Percentiles rank a stretch among this genome's conserved stretches.
Conservation (phyloP, 2,329 filamentous ascomycete species). For the Aspergillus costaricaensis region DNA sequence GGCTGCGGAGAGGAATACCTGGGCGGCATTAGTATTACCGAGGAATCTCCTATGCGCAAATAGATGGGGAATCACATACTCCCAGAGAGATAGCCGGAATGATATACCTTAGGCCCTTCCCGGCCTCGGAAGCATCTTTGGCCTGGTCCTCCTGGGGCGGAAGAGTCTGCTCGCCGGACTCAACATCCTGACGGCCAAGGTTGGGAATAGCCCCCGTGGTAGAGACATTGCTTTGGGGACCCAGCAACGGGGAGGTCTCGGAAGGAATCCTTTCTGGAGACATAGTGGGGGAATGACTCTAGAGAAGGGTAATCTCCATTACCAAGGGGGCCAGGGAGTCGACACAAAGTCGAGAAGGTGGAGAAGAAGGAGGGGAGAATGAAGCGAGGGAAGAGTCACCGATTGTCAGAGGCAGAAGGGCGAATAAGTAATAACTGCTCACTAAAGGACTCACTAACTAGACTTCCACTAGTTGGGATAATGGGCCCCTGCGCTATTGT, state of each 20-base stretch:
- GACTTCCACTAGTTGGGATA: too few species aligned
- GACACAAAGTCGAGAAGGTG: not conserved
- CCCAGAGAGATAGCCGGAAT: conserved; percentile 64
- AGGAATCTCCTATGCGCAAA: conserved; percentile 8
- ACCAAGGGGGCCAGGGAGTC: not conserved
- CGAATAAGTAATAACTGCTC: not conserved
- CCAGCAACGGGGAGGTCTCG: conserved; percentile 52
- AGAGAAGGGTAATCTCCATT: conserved; percentile 3
- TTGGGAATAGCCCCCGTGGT: conserved; percentile 28
- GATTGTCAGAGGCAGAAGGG: not conserved
- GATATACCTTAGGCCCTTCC: conserved; percentile 57
- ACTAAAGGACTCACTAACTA: too few species aligned
- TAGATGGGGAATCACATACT: conserved; percentile 44
- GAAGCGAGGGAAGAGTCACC: not conserved
- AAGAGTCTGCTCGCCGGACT: conserved; percentile 19
- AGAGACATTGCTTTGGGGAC: conserved; percentile 30
- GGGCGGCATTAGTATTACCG: conserved; percentile 19
- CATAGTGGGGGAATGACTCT: conserved; percentile 21
- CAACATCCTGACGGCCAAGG: conserved; percentile 20
- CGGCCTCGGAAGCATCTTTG: conserved; percentile 49
- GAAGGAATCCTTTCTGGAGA: conserved; percentile 25
- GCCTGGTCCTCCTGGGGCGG: conserved; percentile 19
- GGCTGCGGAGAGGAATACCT: conserved; percentile 71
- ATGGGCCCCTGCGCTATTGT: not conserved
- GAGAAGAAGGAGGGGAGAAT: not conserved